phyloP scores from a whole-genome alignment of 495 filamentous ascomycete genomes.

The Penicillium riverlandense region DNA sequence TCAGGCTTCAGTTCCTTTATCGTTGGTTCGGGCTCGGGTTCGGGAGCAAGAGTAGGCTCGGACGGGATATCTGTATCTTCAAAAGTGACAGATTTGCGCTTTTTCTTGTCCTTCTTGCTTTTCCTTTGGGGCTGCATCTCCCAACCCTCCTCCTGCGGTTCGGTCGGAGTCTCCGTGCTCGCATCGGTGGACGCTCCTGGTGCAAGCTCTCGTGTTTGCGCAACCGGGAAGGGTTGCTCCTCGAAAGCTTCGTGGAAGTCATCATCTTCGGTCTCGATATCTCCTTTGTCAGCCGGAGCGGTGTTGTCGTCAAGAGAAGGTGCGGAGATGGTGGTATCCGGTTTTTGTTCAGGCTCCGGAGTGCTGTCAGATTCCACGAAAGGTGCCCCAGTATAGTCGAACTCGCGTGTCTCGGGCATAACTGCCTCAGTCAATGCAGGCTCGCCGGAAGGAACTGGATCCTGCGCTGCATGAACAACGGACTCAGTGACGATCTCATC shows the following conservation, averaged over 20 bases:
- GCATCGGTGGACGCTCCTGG: not conserved
- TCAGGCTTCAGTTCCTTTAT: conserved; percentile 8
- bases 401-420: not conserved
- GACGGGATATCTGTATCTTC: conserved; percentile 13
- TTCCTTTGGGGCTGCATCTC: conserved; percentile 19
- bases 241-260: conserved; percentile 19
- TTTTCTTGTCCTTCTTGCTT: conserved; percentile 27
- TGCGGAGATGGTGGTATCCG: not conserved
- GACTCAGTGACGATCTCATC: not conserved
- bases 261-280: conserved; percentile 13
- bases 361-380: not conserved
- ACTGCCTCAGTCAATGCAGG: too few relatives aligned
- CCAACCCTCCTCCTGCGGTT: conserved; percentile 5
- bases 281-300: not conserved
- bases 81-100: conserved; percentile 19
- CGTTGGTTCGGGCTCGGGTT: conserved; percentile 8
- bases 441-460: too few relatives aligned
- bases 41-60: conserved; percentile 6
- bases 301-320: conserved; percentile 2
- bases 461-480: not conserved
- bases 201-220: conserved; percentile 4
- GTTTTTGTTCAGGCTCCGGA: too few relatives aligned
- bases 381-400: not conserved
- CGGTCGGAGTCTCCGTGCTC: not conserved
- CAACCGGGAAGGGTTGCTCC: conserved; percentile 4